phyloP scores from a whole-genome alignment of 352 stramenopile species.

The Peronospora tabacina region DNA sequence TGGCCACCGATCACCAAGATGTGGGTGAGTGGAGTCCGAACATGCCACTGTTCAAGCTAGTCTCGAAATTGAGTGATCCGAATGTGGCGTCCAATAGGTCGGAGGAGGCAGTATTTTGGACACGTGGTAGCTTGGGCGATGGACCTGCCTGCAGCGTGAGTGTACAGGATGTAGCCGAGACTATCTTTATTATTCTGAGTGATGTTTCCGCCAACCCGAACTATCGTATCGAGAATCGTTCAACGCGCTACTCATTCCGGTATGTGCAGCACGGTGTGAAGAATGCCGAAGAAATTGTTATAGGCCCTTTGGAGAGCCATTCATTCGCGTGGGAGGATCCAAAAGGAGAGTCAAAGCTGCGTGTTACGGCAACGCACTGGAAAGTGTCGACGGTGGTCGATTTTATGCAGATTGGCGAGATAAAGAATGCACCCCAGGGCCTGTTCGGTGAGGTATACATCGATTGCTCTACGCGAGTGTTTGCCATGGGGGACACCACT shows the following conservation, averaged over 20 bases:
- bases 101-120: constrained; percentile 56
- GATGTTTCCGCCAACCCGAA: constrained; percentile 60
- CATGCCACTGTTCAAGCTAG: constrained; percentile 39
- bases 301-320: constrained; percentile 62
- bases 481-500: constrained; percentile 68
- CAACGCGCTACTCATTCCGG: constrained; percentile 55
- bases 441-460: constrained; percentile 83
- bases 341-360: constrained; percentile 45
- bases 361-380: constrained; percentile 50
- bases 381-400: constrained; percentile 68
- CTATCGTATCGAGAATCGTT: constrained; percentile 85
- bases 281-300: constrained; percentile 51
- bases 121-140: constrained; percentile 56
- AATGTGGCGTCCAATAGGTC: constrained; percentile 39
- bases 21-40: constrained; percentile 54
- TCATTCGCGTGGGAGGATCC: constrained; percentile 81
- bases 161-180: constrained; percentile 55
- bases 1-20: constrained; percentile 36
- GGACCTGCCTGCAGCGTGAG: constrained; percentile 61
- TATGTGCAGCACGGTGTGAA: constrained; percentile 63
- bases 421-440: constrained; percentile 43
- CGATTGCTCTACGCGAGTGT: constrained; percentile 67
- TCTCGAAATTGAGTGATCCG: constrained; percentile 34
- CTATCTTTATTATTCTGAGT: constrained; percentile 57
- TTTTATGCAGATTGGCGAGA: constrained; percentile 63